Base-by-base conservation (phyloP, 345 rosid genomes). In the Carallia pectinifolia region DNA sequence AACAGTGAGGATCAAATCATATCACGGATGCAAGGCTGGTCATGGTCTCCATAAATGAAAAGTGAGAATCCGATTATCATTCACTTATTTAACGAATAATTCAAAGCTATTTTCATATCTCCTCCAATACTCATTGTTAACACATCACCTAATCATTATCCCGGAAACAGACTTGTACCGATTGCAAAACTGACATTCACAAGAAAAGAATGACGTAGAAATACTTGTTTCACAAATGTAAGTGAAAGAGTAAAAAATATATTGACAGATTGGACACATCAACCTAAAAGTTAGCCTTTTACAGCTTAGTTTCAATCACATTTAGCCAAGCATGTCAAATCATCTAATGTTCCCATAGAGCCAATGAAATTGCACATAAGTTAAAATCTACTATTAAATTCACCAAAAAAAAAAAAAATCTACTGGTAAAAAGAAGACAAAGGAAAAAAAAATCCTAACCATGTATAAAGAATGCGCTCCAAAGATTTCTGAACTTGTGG, bases 391-490 rank as follows among this genome's bases (percentile, higher is more conserved):
- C 44, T 18, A 9, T 33, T 23, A 23, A 23, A 23, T 23, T 23
- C 23, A 23, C 23, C 23, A 33, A 33, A 33, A 33, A 33, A 33
- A 33, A 33, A 33, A 33, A 33, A 33, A 33, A 33, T 4, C 34
- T 23, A 23, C 23, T 23, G 23, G 34, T 30, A 8, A 58, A 5
- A 56, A 69, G 6, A 44, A 53, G 56, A 19, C 16, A 31, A 50
- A 62, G 27, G 2, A 44, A 44, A 44, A 44, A 71, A 16, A 56
- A 73, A 53, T 66, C 65, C 90, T 76, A 77, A 92, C 98, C 99
- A 95, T 61, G 98, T 89, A 81, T 89, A 95, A n/a, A 92, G 96
- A 82, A 95, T 84, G 71, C 97, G 97, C 86, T 95, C 99, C 83
- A 92, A 81, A 64, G 99, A 95, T 76, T 95, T 92, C 83, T 95